phyloP scores from a whole-genome alignment of 495 filamentous ascomycete genomes.

The Tuber magnatum region DNA sequence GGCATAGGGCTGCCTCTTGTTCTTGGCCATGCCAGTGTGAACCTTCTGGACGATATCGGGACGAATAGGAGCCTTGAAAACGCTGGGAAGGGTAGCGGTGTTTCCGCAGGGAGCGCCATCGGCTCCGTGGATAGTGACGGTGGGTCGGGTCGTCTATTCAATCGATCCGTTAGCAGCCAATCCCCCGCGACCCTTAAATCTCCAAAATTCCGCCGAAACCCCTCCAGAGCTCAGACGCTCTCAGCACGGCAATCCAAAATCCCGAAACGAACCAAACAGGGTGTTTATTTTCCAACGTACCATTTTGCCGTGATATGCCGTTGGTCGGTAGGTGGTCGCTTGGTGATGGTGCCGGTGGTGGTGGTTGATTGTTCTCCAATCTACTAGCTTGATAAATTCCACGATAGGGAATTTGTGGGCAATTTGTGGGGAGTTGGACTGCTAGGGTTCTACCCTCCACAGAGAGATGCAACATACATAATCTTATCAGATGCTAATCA shows the following conservation, averaged over 20 bases:
- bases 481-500: slow-evolving; percentile 13
- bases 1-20: slow-evolving; percentile 98
- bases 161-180: not conserved
- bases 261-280: not conserved
- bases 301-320: slow-evolving; percentile 25
- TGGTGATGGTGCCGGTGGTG: slow-evolving; percentile 13
- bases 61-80: slow-evolving; percentile 94
- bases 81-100: slow-evolving; percentile 81
- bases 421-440: slow-evolving; percentile 31
- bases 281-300: slow-evolving; percentile 11
- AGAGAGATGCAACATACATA: not conserved
- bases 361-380: slow-evolving; percentile 20
- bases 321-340: slow-evolving; percentile 21
- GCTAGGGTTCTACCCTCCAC: slow-evolving; percentile 27
- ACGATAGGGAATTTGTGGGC: not conserved
- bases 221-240: not conserved
- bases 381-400: slow-evolving; percentile 21
- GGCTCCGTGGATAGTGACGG: slow-evolving; percentile 85
- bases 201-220: not conserved
- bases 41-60: slow-evolving; percentile 97
- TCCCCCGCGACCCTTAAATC: not conserved
- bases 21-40: slow-evolving; percentile 99
- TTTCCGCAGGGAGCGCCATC: slow-evolving; percentile 83
- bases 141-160: slow-evolving; percentile 81
- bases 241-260: not conserved